phyloP scores from a whole-genome alignment of 2,329 filamentous ascomycete species.

The Torrubiellomyces zombiae region DNA sequence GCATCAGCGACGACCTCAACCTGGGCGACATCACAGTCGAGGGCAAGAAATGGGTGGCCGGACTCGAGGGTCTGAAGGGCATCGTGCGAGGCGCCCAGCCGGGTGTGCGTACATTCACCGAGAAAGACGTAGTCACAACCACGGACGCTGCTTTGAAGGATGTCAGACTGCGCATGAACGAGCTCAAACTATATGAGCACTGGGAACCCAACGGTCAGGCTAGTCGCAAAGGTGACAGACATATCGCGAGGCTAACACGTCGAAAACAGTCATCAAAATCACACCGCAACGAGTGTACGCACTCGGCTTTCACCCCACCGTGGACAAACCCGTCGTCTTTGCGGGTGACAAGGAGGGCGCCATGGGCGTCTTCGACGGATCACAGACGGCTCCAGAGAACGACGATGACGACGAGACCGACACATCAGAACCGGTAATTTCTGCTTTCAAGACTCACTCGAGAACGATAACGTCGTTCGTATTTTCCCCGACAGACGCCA shows the following conservation, averaged over 20 bases:
- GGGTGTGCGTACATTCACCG: slow-evolving; percentile 68
- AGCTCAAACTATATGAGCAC: slow-evolving; percentile 63
- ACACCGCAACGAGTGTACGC: slow-evolving; percentile 77
- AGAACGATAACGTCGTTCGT: slow-evolving; percentile 77
- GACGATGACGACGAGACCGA: slow-evolving; percentile 54
- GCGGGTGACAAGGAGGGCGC: slow-evolving; percentile 89
- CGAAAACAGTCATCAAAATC: slow-evolving; percentile 63
- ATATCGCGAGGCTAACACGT: too few relatives aligned
- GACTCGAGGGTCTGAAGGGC: slow-evolving; percentile 44
- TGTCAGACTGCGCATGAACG: slow-evolving; percentile 60
- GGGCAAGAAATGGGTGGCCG: slow-evolving; percentile 58
- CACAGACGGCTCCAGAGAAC: slow-evolving; percentile 44
- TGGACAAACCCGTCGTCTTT: slow-evolving; percentile 76
- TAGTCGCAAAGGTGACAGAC: too few relatives aligned
- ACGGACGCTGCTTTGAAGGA: slow-evolving; percentile 59
- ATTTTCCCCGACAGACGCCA: slow-evolving; percentile 56
- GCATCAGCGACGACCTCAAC: slow-evolving; percentile 42
- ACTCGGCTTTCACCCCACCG: slow-evolving; percentile 73
- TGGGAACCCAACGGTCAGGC: slow-evolving; percentile 67
- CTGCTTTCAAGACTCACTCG: slow-evolving; percentile 78
- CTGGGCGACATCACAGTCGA: slow-evolving; percentile 66
- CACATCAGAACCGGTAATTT: slow-evolving; percentile 57
- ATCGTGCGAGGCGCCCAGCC: slow-evolving; percentile 55
- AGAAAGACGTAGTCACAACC: slow-evolving; percentile 68
- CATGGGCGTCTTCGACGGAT: slow-evolving; percentile 80